Evolutionary conservation across 1,284 basidiomycete genomes (phyloP), one percentile per base, ranked within the genome.

Genomic region (Takashimella tepidaria): DNA sequence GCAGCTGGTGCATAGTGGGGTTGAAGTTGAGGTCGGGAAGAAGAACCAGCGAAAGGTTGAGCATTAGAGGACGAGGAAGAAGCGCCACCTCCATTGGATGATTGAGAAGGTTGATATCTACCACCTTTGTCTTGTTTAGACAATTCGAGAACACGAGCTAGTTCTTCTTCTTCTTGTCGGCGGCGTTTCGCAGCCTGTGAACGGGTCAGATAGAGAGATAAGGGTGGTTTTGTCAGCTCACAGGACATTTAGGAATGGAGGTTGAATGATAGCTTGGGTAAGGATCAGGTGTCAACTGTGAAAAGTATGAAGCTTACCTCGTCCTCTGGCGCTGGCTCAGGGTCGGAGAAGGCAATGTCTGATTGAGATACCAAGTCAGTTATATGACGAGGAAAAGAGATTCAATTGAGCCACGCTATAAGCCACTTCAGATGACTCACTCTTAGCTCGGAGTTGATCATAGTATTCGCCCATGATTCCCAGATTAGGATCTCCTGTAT

Each of bases 391-490:
- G n/a, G n/a, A n/a, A n/a, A n/a, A n/a, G n/a, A n/a, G n/a, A n/a
- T n/a, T n/a, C n/a, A n/a, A n/a, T n/a, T n/a, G n/a, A n/a, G n/a
- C n/a, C n/a, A n/a, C n/a, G n/a, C n/a, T n/a, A 16, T 5, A 4
- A 3, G 8, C 1, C 13, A 11, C 0, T 1, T 2, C 19, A 13
- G 21, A 3, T 4, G 41, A 76, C 81, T 59, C 69, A 90, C 91
- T 87, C 79, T 92, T 96, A 10, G 81, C 79, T 73, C 88, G 87
- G 49, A 99, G 79, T 55, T 78, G 81, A 58, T 89, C 85, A 68
- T 89, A 91, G 47, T 89, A 88, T 63, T 97, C 92, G 61, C 87
- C 85, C 86, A 97, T 95, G 45, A 98, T 79, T 3, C 90, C 90
- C 4, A 98, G 81, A 21, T 86, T 84, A 3, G 85, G 76, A 62